Conservation (phyloP, 306 rosid species). For the Dalbergia cultrata region DNA sequence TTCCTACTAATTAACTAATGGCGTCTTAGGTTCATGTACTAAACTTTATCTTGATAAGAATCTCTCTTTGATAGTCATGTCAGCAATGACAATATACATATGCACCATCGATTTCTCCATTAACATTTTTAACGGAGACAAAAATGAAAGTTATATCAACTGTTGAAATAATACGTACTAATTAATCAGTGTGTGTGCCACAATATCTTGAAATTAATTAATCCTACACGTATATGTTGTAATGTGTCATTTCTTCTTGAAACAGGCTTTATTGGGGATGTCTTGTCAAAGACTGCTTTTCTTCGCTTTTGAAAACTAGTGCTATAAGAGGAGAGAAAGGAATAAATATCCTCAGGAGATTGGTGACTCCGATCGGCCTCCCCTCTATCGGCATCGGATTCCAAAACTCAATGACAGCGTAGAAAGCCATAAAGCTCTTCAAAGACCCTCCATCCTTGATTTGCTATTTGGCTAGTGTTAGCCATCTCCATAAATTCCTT, state of each 20-base stretch:
- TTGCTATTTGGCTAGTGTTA: no score
- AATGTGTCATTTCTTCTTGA: background rate
- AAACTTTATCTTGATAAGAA: conserved; percentile 30
- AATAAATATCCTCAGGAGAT: background rate
- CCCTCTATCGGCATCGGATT: background rate
- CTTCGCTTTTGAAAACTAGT: conserved; percentile 35
- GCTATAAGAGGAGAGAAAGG: background rate
- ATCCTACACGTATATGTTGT: background rate
- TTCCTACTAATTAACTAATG: background rate
- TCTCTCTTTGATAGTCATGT: background rate
- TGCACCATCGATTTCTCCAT: background rate
- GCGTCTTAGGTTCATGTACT: conserved; percentile 20
- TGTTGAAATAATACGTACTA: background rate
- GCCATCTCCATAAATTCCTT: no score
- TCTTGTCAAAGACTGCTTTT: conserved; percentile 36
- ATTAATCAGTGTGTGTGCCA: conserved; percentile 36
- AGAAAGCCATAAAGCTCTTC: no score
- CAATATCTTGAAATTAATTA: conserved; percentile 22
- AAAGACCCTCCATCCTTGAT: no score
- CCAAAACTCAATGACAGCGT: no score
- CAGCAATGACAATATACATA: conserved; percentile 4
- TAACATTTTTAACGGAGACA: background rate
- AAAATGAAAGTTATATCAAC: background rate
- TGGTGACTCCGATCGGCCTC: conserved; percentile 33
- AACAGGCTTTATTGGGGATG: background rate